Conservation (phyloP, 805 yeast genomes). For the Lipomyces orientalis region DNA sequence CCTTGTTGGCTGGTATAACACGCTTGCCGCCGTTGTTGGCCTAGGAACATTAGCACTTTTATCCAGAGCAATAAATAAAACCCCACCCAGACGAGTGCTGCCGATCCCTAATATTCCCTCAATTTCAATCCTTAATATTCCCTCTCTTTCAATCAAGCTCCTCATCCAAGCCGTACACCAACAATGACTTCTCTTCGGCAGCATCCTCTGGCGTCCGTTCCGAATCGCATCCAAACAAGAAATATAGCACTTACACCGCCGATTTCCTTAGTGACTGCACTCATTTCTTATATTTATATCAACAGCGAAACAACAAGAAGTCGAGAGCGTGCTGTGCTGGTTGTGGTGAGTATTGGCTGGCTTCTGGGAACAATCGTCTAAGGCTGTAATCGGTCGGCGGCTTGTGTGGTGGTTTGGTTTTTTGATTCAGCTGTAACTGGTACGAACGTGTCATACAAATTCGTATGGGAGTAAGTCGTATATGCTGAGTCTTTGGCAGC, state of each 20-base stretch:
- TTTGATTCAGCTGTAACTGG: not conserved
- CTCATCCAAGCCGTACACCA: not conserved
- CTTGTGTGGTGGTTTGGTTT: not conserved
- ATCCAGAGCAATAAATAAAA: not conserved
- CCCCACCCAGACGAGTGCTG: not conserved
- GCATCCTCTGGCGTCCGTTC: not conserved
- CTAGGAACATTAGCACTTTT: constrained; percentile 22
- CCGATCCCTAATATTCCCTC: constrained; percentile 7
- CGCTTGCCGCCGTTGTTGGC: constrained; percentile 49
- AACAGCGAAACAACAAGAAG: not conserved
- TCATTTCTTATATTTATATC: constrained; percentile 35
- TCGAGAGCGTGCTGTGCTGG: not conserved
- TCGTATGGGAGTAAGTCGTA: not conserved
- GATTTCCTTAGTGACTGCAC: constrained; percentile 46
- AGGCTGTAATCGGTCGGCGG: not conserved
- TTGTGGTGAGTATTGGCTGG: not conserved
- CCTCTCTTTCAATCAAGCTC: not conserved
- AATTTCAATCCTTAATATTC: not conserved
- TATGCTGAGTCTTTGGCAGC: not conserved
- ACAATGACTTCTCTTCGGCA: not conserved
- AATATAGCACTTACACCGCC: constrained; percentile 44
- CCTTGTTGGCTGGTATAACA: constrained; percentile 52
- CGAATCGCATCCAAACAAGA: not conserved
- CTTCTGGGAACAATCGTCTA: not conserved
- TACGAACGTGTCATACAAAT: not conserved